A percentile compares a stretch with the other conserved stretches of the same genome.
Conservation (phyloP, 345 rosid species). For the Populus simonii region DNA sequence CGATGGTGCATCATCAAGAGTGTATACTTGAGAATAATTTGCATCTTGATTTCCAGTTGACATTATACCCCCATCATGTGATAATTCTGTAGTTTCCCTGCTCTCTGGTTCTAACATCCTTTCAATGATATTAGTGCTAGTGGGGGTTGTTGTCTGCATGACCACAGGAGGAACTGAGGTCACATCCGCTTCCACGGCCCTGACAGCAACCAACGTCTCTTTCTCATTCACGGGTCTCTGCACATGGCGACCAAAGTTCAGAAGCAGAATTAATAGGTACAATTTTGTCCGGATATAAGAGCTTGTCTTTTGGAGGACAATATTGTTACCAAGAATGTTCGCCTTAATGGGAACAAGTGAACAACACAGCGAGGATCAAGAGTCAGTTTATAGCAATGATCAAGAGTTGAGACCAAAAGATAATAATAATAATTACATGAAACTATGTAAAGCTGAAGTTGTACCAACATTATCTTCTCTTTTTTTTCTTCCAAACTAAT, state of each 20-base stretch:
- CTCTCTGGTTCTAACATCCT: constrained; percentile 36
- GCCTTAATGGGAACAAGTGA: neutral
- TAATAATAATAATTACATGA: neutral
- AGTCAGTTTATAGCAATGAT: too few relatives aligned
- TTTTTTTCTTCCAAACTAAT: neutral
- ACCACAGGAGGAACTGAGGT: constrained; percentile 41
- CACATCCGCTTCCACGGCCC: constrained; percentile 51
- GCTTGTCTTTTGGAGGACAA: neutral
- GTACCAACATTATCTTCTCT: neutral
- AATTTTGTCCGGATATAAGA: neutral
- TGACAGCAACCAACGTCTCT: constrained; percentile 51
- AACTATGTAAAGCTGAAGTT: neutral
- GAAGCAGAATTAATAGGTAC: neutral
- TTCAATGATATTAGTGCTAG: constrained; percentile 36
- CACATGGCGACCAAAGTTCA: neutral
- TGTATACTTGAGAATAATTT: constrained; percentile 29
- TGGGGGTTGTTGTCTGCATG: constrained; percentile 25
- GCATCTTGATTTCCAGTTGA: constrained; percentile 34
- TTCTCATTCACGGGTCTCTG: constrained; percentile 54
- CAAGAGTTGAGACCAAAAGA: neutral
- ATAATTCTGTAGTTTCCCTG: constrained; percentile 42
- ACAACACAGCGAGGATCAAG: neutral
- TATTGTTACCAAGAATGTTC: neutral
- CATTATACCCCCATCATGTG: constrained; percentile 32
- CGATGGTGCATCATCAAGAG: constrained; percentile 23